Base-by-base conservation (phyloP, 2,329 filamentous ascomycete genomes). In the Alternaria novae-zelandiae region DNA sequence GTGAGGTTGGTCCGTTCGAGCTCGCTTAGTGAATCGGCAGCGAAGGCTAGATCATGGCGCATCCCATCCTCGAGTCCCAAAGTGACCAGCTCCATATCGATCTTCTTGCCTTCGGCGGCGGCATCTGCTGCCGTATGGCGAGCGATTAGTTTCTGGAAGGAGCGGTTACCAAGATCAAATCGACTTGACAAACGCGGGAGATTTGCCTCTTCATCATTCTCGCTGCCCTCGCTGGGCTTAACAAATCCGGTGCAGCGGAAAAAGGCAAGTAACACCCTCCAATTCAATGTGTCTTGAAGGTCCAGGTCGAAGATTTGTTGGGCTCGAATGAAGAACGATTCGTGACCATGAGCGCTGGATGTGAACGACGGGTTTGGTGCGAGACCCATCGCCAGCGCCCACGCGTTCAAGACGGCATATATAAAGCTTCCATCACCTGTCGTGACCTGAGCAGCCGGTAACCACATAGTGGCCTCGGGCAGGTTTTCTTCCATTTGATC, bases 301-400 rank as follows among this genome's bases (percentile, higher is more conserved):
- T 61, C 63, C 7, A 59, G 32, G 4, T 62, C 28, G 20, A 70
- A 66, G 1, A 70, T 10, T n/a, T 25, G 30, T 8, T 63, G 51
- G 9, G 62, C 59, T 10, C 41, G 56, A 15, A 56, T 57, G 25
- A 64, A 63, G 15, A 65, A 65, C 8, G 36, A 54, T 12, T 53
- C 55, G 17, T 61, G 9, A 20, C 12, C 32, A 17, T 53, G 26
- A 11, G 15, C 10, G 20, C 9, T 49, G 13, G 51, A 25, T 20
- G 28, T 44, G 25, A 69, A 71, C 7, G 30, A 21, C 5, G 59
- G 26, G 10, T 69, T 61, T 1, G 55, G 45, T 17, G 51, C 49
- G 6, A 72, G 55, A 3, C 67, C 70, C 66, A 74, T 56, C 4
- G 66, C 70, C 10, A 72, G 30, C 9, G 66, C 55, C 69, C 70